Conservation (phyloP, 169 alveolate species). For the Neospora caninum region DNA sequence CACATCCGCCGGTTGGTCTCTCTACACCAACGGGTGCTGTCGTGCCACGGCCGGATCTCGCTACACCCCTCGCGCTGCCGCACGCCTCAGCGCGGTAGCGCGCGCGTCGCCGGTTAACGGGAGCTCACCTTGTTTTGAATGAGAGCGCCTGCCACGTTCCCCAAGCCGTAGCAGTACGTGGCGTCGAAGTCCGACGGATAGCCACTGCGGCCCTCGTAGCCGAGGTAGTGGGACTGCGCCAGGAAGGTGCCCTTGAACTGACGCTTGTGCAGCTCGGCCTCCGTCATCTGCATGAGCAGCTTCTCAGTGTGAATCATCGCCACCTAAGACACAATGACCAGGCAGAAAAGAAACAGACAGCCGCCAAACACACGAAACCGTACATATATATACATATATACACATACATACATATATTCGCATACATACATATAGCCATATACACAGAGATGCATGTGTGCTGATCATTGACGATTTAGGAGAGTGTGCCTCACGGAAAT, state of each 20-base stretch:
- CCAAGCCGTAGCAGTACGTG: slow-evolving; percentile 97
- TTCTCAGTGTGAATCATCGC: slow-evolving; percentile 99
- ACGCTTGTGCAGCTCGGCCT: slow-evolving; percentile 71
- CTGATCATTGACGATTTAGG: no score
- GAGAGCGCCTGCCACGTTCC: slow-evolving; percentile 93
- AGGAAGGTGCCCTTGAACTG: slow-evolving; percentile 66
- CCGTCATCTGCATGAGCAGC: slow-evolving; percentile 91
- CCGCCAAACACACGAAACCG: neutral
- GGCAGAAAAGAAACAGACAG: neutral
- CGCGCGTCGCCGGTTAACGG: neutral
- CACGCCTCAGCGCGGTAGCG: no score
- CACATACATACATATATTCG: neutral
- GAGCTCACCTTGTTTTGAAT: slow-evolving; percentile 81
- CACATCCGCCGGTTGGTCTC: no score
- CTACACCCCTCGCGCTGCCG: no score
- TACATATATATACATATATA: neutral
- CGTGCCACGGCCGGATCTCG: no score
- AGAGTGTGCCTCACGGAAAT: no score
- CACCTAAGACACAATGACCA: slow-evolving; percentile 80
- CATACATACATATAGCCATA: neutral
- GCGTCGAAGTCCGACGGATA: slow-evolving; percentile 96
- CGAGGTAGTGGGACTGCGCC: slow-evolving; percentile 93
- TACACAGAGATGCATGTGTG: neutral
- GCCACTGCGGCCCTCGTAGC: slow-evolving; percentile 99
- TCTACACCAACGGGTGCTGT: no score